These are phyloP conservation scores for Exophiala bonariae DNA, from an alignment of 2,329 filamentous ascomycete genomes.

Conservation along the genomic window DNA sequence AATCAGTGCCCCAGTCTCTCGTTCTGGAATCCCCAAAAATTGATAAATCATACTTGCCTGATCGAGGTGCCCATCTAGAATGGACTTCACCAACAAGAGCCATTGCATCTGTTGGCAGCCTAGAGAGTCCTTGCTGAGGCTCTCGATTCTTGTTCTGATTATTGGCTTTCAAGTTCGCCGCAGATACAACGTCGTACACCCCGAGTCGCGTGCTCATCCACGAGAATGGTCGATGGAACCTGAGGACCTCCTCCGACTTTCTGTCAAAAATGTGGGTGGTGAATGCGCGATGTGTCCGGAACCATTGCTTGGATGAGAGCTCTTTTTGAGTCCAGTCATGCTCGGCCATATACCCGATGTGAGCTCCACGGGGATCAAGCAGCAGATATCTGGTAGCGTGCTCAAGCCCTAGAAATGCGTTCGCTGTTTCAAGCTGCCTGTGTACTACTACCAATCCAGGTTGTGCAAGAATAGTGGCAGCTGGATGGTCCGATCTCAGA, in stretches of 20 bases:
- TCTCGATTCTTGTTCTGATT: slow-evolving; percentile 40
- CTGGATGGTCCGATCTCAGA: slow-evolving; percentile 59
- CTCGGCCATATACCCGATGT: slow-evolving; percentile 65
- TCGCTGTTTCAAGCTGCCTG: slow-evolving; percentile 66
- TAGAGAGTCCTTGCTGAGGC: slow-evolving; percentile 53
- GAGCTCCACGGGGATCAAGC: slow-evolving; percentile 63
- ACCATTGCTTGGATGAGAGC: slow-evolving; percentile 59
- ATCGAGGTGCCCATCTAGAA: slow-evolving; percentile 62
- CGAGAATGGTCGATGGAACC: slow-evolving; percentile 64
- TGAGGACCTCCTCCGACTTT: slow-evolving; percentile 59
- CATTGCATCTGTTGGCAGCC: slow-evolving; percentile 57
- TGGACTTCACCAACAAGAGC: slow-evolving; percentile 64
- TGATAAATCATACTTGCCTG: slow-evolving; percentile 66
- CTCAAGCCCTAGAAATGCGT: slow-evolving; percentile 65
- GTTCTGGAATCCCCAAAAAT: slow-evolving; percentile 58
- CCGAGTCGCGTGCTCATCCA: slow-evolving; percentile 63
- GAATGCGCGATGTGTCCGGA: slow-evolving; percentile 63
- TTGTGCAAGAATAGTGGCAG: slow-evolving; percentile 58
- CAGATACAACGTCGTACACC: slow-evolving; percentile 51
- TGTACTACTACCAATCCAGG: slow-evolving; percentile 62
- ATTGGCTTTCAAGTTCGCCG: no score
- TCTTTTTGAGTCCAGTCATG: slow-evolving; percentile 60
- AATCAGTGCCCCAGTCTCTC: slow-evolving; percentile 27
- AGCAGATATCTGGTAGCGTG: slow-evolving; percentile 68
- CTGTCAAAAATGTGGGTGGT: slow-evolving; percentile 66